These are phyloP conservation scores for Taphrina deformans DNA, from an alignment of 1,139 yeast genomes.

Conservation along the genomic window DNA sequence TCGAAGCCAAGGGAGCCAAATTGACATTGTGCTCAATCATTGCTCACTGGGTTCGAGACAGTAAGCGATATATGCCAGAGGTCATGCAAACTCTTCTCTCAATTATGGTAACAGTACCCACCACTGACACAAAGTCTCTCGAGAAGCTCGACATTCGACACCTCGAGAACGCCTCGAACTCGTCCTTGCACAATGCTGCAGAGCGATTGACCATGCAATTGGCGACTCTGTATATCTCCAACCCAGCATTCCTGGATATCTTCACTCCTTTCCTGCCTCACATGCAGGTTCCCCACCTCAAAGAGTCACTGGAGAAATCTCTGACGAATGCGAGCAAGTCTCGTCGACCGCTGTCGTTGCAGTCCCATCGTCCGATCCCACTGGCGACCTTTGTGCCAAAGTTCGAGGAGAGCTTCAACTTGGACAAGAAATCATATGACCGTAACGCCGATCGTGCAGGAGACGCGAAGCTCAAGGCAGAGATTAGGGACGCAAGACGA, in stretches of 20 bases:
- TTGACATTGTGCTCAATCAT: slow-evolving; percentile 64
- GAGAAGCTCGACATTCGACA: not conserved
- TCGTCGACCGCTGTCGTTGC: slow-evolving; percentile 76
- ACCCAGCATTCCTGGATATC: slow-evolving; percentile 63
- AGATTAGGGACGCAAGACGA: slow-evolving; percentile 88
- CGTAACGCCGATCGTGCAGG: slow-evolving; percentile 79
- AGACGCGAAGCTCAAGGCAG: slow-evolving; percentile 73
- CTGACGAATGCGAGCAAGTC: slow-evolving; percentile 54
- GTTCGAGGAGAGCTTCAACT: slow-evolving; percentile 93
- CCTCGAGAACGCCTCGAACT: not conserved
- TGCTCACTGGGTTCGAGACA: slow-evolving; percentile 66
- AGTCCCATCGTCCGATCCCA: slow-evolving; percentile 81
- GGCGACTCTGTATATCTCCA: slow-evolving; percentile 60
- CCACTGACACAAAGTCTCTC: not conserved
- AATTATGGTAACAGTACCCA: not conserved
- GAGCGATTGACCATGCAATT: slow-evolving; percentile 14
- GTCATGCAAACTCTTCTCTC: slow-evolving; percentile 47
- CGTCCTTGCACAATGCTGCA: slow-evolving; percentile 24
- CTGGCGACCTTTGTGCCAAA: slow-evolving; percentile 85
- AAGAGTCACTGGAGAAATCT: slow-evolving; percentile 47
- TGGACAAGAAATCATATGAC: slow-evolving; percentile 90
- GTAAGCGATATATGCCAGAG: slow-evolving; percentile 84
- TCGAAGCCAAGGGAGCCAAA: slow-evolving; percentile 53
- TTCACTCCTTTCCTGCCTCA: slow-evolving; percentile 47
- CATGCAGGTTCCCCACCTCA: not conserved